Evolutionary conservation across 2,329 filamentous ascomycete genomes (phyloP).

Genomic region (Pseudogymnoascus destructans): DNA sequence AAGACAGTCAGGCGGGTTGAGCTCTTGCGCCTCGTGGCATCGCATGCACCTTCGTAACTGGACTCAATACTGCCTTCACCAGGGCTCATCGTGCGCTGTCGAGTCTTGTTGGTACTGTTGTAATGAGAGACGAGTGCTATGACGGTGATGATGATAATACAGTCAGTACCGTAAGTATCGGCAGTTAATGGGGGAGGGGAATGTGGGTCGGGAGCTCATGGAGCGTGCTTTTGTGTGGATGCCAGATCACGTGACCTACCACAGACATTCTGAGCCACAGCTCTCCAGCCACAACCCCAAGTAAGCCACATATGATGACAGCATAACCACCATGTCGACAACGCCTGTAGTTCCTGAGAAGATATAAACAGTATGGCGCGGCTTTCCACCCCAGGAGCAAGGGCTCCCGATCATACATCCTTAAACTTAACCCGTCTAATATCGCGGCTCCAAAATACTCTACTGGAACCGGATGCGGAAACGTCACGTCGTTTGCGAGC

Average conservation of each 20-base stretch:
- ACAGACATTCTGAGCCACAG: neutral
- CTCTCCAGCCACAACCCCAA: neutral
- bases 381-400: constrained; percentile 3
- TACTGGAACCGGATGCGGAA: constrained; percentile 49
- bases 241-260: neutral
- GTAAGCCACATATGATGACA: constrained; percentile 7
- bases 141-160: neutral
- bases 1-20: neutral
- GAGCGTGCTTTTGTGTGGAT: neutral
- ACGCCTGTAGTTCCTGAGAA: neutral
- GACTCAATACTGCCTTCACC: neutral
- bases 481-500: constrained; percentile 42
- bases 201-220: neutral
- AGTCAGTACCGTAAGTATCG: neutral
- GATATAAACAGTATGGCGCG: constrained; percentile 7
- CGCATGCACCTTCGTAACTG: neutral
- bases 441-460: constrained; percentile 48
- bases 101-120: neutral
- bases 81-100: constrained; percentile 3
- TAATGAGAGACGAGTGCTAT: neutral
- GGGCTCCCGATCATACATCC: constrained; percentile 16
- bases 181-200: neutral
- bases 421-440: constrained; percentile 50
- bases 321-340: constrained; percentile 1
- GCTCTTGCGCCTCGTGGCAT: neutral